Percentiles rank a stretch among this genome's conserved stretches.
Conservation (phyloP, 2,329 filamentous ascomycete species). For the Cercospora berteroae region DNA sequence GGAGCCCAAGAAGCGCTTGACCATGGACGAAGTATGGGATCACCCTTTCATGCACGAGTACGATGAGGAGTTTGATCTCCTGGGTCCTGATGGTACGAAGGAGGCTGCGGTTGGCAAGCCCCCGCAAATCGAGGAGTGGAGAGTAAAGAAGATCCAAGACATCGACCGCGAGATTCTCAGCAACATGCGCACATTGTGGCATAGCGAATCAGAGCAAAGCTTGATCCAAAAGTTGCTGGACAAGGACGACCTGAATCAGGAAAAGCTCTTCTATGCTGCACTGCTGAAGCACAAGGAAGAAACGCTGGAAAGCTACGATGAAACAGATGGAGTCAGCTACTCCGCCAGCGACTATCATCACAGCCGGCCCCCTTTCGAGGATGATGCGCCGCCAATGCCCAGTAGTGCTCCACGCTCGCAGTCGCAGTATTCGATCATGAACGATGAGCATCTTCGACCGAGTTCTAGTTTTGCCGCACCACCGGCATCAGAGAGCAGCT, state of each 20-base stretch:
- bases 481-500: slow-evolving; percentile 60
- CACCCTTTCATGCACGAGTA: slow-evolving; percentile 87
- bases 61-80: slow-evolving; percentile 65
- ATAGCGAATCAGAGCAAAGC: slow-evolving; percentile 72
- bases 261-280: slow-evolving; percentile 89
- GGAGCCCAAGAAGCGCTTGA: slow-evolving; percentile 75
- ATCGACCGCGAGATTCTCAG: slow-evolving; percentile 80
- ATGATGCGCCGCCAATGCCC: slow-evolving; percentile 40
- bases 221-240: slow-evolving; percentile 65
- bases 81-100: slow-evolving; percentile 53
- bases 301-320: slow-evolving; percentile 79
- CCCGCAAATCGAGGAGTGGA: slow-evolving; percentile 61
- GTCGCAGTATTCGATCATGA: slow-evolving; percentile 58
- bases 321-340: slow-evolving; percentile 65
- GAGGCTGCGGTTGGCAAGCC: slow-evolving; percentile 52
- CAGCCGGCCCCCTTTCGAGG: slow-evolving; percentile 45
- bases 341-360: slow-evolving; percentile 92
- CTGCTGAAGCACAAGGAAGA: slow-evolving; percentile 79
- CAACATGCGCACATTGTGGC: slow-evolving; percentile 88
- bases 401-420: slow-evolving; percentile 46
- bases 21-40: slow-evolving; percentile 76
- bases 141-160: slow-evolving; percentile 60
- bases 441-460: slow-evolving; percentile 51
- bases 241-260: slow-evolving; percentile 64
- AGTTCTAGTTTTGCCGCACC: slow-evolving; percentile 52